Evolutionary conservation across 1,139 yeast species (phyloP).

Genomic region (Ogataea hybrid): DNA sequence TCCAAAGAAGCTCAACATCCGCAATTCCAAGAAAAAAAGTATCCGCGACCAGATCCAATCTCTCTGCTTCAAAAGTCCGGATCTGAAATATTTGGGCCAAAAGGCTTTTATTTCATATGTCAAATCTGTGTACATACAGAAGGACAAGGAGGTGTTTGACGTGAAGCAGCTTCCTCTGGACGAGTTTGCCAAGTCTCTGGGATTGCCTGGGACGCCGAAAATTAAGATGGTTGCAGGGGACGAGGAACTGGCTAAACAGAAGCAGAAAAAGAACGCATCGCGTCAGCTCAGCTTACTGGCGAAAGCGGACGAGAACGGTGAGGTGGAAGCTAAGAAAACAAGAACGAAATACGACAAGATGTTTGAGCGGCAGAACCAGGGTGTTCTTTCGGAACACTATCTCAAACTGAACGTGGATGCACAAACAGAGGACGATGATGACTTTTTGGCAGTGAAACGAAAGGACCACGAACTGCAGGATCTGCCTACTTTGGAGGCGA

Average conservation of each 20-base stretch:
- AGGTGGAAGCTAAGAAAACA: conserved; percentile 46
- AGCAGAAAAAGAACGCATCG: conserved; percentile 80
- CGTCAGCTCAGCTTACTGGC: conserved; percentile 60
- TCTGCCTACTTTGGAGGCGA: conserved; percentile 54
- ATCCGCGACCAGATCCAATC: conserved; percentile 86
- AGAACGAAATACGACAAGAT: conserved; percentile 92
- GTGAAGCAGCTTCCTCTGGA: conserved; percentile 77
- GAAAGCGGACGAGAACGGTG: conserved; percentile 68
- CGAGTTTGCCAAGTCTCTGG: conserved; percentile 80
- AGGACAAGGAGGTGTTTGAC: conserved; percentile 81
- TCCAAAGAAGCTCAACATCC: conserved; percentile 70
- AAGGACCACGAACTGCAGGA: conserved; percentile 69
- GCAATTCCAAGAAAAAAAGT: conserved; percentile 72
- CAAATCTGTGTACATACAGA: conserved; percentile 79
- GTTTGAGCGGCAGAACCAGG: conserved; percentile 95
- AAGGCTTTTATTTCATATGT: conserved; percentile 92
- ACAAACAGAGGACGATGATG: conserved; percentile 47
- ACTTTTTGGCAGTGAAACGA: conserved; percentile 77
- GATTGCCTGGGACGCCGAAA: conserved; percentile 95
- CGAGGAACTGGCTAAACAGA: conserved; percentile 42
- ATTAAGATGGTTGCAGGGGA: conserved; percentile 56
- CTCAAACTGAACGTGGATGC: conserved; percentile 58
- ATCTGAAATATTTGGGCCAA: conserved; percentile 88
- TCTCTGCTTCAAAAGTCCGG: conserved; percentile 87
- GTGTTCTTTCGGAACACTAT: conserved; percentile 86